Evolutionary conservation across 2,329 filamentous ascomycete species (phyloP).

Genomic region (Helotiales sp.): DNA sequence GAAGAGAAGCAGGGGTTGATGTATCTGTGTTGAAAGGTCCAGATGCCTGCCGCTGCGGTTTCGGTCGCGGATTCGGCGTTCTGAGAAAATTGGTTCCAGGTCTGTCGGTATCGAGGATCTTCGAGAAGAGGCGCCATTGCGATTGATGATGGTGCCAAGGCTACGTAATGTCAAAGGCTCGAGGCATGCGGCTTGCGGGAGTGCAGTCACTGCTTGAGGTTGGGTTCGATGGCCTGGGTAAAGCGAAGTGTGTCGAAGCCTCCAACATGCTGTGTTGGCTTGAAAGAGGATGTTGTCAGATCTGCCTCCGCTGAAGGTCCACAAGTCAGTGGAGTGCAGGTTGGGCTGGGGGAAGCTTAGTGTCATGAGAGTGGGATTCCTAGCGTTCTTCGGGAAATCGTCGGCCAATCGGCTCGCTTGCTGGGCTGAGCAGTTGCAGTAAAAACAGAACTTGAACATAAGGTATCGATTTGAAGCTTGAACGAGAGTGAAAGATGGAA

Average conservation of each 20-base stretch:
- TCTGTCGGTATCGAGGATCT: constrained; percentile 89
- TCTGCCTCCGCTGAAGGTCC: background rate
- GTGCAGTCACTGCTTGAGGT: background rate
- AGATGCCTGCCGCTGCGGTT: constrained; percentile 88
- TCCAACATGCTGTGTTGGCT: constrained; percentile 11
- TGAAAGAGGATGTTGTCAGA: background rate
- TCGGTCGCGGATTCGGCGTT: constrained; percentile 91
- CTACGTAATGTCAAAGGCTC: constrained; percentile 6
- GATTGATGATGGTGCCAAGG: constrained; percentile 6
- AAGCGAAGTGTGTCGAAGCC: background rate
- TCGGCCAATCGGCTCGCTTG: background rate
- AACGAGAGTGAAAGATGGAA: background rate
- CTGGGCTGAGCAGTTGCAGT: background rate
- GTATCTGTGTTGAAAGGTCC: constrained; percentile 85
- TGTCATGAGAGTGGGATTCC: constrained; percentile 1
- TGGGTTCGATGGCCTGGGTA: background rate
- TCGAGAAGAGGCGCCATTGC: constrained; percentile 56
- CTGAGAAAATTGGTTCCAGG: constrained; percentile 89
- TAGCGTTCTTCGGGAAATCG: background rate
- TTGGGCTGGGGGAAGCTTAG: background rate
- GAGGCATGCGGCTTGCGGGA: constrained; percentile 6
- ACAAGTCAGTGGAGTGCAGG: background rate
- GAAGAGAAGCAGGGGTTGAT: constrained; percentile 79
- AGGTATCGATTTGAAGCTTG: no score
- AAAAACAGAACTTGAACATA: background rate